These are phyloP conservation scores for Selenicereus undatus DNA, from an alignment of 148 eudicot species.

Conservation along the genomic window DNA sequence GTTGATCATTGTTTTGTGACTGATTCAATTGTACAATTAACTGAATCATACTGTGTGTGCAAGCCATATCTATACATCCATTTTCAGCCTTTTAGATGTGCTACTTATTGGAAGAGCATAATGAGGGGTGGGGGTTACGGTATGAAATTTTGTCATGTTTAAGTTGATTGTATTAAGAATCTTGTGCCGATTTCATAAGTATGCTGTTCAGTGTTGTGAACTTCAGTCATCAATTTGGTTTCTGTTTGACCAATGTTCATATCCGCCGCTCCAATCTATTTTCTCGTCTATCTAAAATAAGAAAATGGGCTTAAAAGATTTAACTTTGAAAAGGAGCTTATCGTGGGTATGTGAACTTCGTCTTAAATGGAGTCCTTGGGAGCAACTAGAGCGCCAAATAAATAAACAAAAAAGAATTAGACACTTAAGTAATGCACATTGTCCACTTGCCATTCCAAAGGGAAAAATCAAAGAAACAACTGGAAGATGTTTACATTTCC, in stretches of 20 bases:
- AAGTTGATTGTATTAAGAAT: neutral
- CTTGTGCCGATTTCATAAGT: neutral
- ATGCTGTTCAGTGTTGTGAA: neutral
- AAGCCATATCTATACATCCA: neutral
- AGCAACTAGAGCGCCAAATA: too few species aligned
- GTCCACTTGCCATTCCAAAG: too few species aligned
- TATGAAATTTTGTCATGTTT: neutral
- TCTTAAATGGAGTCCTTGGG: too few species aligned
- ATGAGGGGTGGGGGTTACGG: neutral
- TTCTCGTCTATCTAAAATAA: neutral
- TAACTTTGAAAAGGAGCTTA: too few species aligned
- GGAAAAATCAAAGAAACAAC: too few species aligned
- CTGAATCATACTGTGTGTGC: neutral
- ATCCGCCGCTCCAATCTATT: neutral
- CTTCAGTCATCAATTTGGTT: neutral
- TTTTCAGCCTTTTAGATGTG: neutral
- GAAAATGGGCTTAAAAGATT: neutral
- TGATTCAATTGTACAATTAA: neutral
- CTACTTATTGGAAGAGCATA: neutral
- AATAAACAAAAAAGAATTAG: too few species aligned
- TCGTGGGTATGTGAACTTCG: too few species aligned
- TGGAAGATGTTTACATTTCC: too few species aligned
- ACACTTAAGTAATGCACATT: too few species aligned
- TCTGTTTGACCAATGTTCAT: neutral
- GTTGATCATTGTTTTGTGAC: neutral